Conservation (phyloP, 768 basidiomycete species). For the Lentinula lateritia region DNA sequence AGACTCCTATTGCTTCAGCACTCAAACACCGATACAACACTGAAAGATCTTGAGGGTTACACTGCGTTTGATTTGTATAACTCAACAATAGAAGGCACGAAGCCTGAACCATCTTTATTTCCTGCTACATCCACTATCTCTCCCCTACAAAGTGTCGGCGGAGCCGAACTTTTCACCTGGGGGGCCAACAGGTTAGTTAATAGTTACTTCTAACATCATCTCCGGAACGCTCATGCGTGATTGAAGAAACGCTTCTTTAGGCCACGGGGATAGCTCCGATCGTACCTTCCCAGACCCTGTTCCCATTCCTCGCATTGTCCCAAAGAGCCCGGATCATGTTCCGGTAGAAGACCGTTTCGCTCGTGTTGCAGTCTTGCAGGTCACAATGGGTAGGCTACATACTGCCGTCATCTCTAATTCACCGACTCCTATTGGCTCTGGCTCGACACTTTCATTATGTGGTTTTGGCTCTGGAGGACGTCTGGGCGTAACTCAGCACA, state of each 20-base stretch:
- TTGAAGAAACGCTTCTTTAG: conserved; percentile 80
- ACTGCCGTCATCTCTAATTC: conserved; percentile 47
- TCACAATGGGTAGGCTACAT: conserved; percentile 85
- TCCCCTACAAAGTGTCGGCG: neutral
- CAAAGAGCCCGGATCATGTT: neutral
- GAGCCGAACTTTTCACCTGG: conserved; percentile 63
- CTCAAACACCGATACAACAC: conserved; percentile 59
- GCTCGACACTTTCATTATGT: conserved; percentile 75
- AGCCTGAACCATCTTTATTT: conserved; percentile 31
- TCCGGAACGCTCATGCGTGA: conserved; percentile 6
- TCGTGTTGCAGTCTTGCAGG: conserved; percentile 55
- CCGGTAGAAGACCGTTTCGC: conserved; percentile 47
- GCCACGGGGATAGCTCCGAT: conserved; percentile 75
- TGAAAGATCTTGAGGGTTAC: conserved; percentile 86
- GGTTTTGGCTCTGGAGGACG: conserved; percentile 88
- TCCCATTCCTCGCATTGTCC: conserved; percentile 26
- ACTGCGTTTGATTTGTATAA: conserved; percentile 93
- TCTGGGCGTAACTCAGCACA: conserved; percentile 71
- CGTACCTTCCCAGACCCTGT: conserved; percentile 77
- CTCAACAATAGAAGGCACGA: conserved; percentile 74
- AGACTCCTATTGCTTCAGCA: conserved; percentile 75
- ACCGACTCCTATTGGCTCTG: conserved; percentile 7
- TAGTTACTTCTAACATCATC: neutral
- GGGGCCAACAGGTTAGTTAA: conserved; percentile 11
- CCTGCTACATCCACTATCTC: neutral